Percentiles rank a stretch among this genome's conserved stretches.
These are phyloP conservation scores for Sugiyamaella qingdaonensis DNA, from an alignment of 805 yeast species.

Conservation along the genomic window DNA sequence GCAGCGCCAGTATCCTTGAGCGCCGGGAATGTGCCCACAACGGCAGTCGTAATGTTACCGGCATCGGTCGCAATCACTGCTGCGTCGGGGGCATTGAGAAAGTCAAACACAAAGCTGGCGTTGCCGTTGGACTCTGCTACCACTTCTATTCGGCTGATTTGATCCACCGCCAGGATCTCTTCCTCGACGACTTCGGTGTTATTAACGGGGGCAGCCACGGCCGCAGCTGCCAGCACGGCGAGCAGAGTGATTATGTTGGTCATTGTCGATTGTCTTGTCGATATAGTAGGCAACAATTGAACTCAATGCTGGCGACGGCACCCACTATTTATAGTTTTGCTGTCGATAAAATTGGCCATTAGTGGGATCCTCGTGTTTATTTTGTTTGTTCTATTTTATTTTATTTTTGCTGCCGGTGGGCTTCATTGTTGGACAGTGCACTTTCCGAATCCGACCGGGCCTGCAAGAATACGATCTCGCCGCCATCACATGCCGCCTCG, in stretches of 20 bases:
- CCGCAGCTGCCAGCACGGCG: neutral
- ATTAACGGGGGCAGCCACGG: neutral
- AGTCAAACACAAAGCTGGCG: conserved; percentile 19
- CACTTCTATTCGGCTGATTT: conserved; percentile 11
- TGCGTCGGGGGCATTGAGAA: conserved; percentile 14
- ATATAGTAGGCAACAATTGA: no score
- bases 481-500: no score
- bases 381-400: no score
- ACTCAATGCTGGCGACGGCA: no score
- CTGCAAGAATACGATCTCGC: no score
- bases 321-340: no score
- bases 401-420: no score
- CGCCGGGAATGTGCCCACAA: conserved; percentile 19
- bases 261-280: neutral
- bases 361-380: no score
- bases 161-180: conserved; percentile 14
- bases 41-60: conserved; percentile 15
- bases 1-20: conserved; percentile 14
- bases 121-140: conserved; percentile 17
- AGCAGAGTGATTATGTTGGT: neutral
- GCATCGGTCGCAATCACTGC: conserved; percentile 14
- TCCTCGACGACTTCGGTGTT: conserved; percentile 5
- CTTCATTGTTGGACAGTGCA: no score
- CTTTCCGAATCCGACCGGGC: no score
- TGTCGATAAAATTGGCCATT: no score